Evolutionary conservation across 768 basidiomycete species (phyloP), one percentile per base, ranked within the genome.

Genomic region (Daedaleopsis sinensis): DNA sequence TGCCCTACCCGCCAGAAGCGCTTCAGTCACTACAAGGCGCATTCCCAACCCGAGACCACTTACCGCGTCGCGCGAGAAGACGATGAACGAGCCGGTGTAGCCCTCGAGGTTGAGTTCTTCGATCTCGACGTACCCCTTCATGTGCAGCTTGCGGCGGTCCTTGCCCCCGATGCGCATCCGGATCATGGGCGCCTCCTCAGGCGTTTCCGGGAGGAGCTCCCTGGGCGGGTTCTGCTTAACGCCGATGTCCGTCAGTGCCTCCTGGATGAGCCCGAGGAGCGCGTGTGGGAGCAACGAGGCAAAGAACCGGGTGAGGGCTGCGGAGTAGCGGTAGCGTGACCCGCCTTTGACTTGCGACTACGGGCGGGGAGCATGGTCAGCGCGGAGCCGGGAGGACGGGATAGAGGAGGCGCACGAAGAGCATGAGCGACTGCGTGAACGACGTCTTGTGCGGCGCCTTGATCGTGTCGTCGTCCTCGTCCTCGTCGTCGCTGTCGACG

Each of bases 331-430:
- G 57, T 47, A 56, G 27, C 77, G 79, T 43, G 16, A n/a, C 4
- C 93, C 93, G 1, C 77, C 75, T 76, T 92, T 90, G 0, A 92
- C 93, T 81, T 95, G 90, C 0, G 92, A 91, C 93, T 95, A 21
- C 67, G 0, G 32, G 0, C n/a, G 11, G 21, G 47, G 7, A 16
- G 19, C 38, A 18, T 42, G 9, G 43, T 37, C 42, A 36, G 42
- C 27, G 21, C n/a, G 10, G 27, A 1, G 35, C 6, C 3, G 18
- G 44, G 23, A 13, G 13, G 39, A 23, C 48, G 38, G 8, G 49
- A 19, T 8, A 27, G 57, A 44, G 52, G 52, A 23, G 32, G 80
- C 90, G 59, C 66, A 94, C 93, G 78, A 94, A 94, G 54, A 94
- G 82, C 78, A 91, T 82, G 18, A 95, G 79, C 0, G 86, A 79